Conservation (phyloP, 2,329 filamentous ascomycete species). For the Neonectria magnoliae region DNA sequence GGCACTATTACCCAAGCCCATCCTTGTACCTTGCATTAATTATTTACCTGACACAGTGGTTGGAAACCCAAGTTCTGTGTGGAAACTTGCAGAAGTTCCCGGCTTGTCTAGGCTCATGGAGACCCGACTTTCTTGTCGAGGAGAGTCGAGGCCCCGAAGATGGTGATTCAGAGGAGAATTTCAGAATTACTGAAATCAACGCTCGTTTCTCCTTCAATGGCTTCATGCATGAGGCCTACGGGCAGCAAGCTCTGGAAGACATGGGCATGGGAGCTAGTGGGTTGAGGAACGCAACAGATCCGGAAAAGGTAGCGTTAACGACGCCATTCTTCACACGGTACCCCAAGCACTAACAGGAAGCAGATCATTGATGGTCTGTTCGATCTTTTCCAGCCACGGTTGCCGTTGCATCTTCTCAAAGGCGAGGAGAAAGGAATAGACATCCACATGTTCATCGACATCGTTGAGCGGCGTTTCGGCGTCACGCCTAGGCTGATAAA, state of each 20-base stretch:
- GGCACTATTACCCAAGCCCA: not conserved
- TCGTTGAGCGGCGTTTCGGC: slow-evolving; percentile 41
- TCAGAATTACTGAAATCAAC: slow-evolving; percentile 53
- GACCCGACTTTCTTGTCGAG: slow-evolving; percentile 53
- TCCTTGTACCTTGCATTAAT: not conserved
- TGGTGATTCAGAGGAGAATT: slow-evolving; percentile 34
- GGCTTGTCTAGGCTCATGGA: slow-evolving; percentile 46
- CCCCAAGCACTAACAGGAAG: slow-evolving; percentile 4
- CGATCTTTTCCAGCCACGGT: slow-evolving; percentile 42
- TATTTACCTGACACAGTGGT: slow-evolving; percentile 35
- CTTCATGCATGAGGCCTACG: slow-evolving; percentile 44
- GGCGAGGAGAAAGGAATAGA: slow-evolving; percentile 51
- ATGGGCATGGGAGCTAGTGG: slow-evolving; percentile 20
- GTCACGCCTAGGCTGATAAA: slow-evolving; percentile 47
- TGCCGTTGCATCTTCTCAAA: slow-evolving; percentile 51
- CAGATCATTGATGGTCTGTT: slow-evolving; percentile 48
- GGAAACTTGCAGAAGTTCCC: slow-evolving; percentile 39
- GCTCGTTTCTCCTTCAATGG: slow-evolving; percentile 54
- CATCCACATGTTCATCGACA: slow-evolving; percentile 51
- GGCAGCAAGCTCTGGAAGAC: slow-evolving; percentile 42
- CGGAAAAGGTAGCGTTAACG: slow-evolving; percentile 32
- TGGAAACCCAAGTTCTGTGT: slow-evolving; percentile 40
- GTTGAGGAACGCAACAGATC: slow-evolving; percentile 40
- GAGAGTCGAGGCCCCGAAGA: slow-evolving; percentile 24
- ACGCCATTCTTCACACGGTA: not conserved